Base-by-base conservation (phyloP, 1,284 basidiomycete genomes). In the Trichosporon coremiiforme region DNA sequence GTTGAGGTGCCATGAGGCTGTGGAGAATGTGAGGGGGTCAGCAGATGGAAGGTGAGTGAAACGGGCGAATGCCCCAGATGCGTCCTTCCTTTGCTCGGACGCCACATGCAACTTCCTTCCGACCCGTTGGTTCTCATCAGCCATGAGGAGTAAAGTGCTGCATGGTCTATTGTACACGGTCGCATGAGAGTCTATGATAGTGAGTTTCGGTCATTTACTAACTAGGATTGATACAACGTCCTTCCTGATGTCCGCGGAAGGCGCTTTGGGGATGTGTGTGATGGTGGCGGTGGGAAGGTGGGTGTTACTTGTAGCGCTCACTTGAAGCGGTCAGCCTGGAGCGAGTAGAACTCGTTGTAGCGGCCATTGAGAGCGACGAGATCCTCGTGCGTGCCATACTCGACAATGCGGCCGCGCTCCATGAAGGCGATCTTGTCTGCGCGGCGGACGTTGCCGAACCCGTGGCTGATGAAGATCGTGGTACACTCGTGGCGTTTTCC, bases 391-490 rank as follows among this genome's bases (percentile, higher is more conserved):
- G 89, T 88, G 20, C 92, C 92, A 77, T 91, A 90, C 82, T 93
- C 92, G 60, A 87, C 87, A 77, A 93, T 57, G n/a, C 13, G n/a
- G 38, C 65, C 29, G 22, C 12, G 53, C 10, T 47, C 47, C 33
- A 66, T 10, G 22, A 66, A 91, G 60, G 90, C 91, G 73, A 93
- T 89, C 64, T 78, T 64, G 66, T 76, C 76, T 13, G 75, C 76
- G 50, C 70, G 67, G 25, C 71, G 67, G 13, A 74, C 72, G 25
- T 70, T 71, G 31, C 55, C 64, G 71, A 93, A 87, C 72, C 91
- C 87, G 83, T 94, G 92, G 5, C 92, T 93, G 77, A 93, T 91
- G 82, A 90, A 93, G 50, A 94, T 87, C 70, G 91, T 89, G 1
- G 55, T 68, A 29, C 65, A 41, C 29, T n/a, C n/a, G 22, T 17